These are phyloP conservation scores for Pogostemon cablin DNA, from an alignment of 257 asterid genomes.

Conservation along the genomic window DNA sequence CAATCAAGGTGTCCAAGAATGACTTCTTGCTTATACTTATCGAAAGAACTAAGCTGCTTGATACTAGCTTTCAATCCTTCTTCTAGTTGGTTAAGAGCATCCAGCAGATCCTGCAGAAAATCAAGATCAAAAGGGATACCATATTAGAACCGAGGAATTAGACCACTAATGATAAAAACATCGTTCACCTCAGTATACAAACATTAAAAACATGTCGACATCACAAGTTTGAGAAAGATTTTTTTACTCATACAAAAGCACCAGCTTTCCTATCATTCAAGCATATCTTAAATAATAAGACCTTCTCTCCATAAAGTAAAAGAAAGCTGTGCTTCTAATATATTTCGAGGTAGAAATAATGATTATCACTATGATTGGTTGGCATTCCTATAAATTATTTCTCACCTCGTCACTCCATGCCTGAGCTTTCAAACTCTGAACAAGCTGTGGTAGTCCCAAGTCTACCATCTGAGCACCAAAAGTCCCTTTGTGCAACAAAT, in stretches of 20 bases:
- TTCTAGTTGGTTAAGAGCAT: constrained; percentile 77
- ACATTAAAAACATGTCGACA: not conserved
- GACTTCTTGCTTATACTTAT: constrained; percentile 84
- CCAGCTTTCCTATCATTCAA: constrained; percentile 1
- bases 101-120: constrained; percentile 68
- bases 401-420: constrained; percentile 96
- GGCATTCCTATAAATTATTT: not conserved
- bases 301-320: not conserved
- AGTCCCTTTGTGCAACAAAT: constrained; percentile 70
- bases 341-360: not conserved
- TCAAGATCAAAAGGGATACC: constrained; percentile 25
- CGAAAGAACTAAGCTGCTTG: constrained; percentile 75
- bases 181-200: not conserved
- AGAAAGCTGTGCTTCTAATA: not conserved
- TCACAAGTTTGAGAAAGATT: not conserved
- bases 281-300: not conserved
- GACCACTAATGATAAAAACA: not conserved
- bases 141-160: constrained; percentile 3
- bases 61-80: constrained; percentile 74
- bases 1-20: constrained; percentile 93
- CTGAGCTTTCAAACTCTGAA: constrained; percentile 78
- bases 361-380: not conserved
- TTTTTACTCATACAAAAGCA: not conserved
- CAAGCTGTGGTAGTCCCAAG: constrained; percentile 71
- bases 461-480: constrained; percentile 84